Evolutionary conservation across 164 flowering plant genomes (phyloP), one percentile per base, ranked within the genome.

Genomic region (Cinnamomum chago): DNA sequence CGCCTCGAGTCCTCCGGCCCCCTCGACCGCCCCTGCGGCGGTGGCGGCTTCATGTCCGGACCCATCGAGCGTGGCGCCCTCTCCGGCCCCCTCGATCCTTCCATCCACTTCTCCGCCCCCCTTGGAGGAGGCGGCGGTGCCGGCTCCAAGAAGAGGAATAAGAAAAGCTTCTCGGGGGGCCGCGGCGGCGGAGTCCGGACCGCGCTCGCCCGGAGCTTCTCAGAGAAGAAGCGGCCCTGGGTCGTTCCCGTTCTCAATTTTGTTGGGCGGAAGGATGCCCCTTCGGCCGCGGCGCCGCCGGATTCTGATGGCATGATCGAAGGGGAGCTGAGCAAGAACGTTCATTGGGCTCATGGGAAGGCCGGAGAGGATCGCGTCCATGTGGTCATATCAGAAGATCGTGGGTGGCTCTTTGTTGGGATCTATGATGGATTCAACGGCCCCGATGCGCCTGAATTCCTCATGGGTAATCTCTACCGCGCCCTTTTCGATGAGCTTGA

Each of bases 361-460:
- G 99, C 99, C 0, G 99, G 99, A 30, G 99, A 96, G 86, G 99
- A 96, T 83, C 84, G 99, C 66, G 99, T 96, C 9, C 99, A 96
- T 58, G 98, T 96, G 72, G 99, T 94, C 5, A 93, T 96, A 3
- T 94, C 98, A 13, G 99, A 94, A 70, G 98, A 94, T 76, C 94
- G 88, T 22, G 98, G 98, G 12, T 96, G 98, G 98, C 75, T 96
- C 72, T 96, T 92, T 76, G 97, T 94, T 47, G 99, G 99, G 73
- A 96, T 96, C 77, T 96, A 96, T 80, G 99, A 94, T 81, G 98
- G 99, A 40, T 96, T 96, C 73, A 96, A 94, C 70, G 99, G 99
- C 20, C 98, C 99, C 9, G 99, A 96, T 83, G 99, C 97, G 10
- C 98, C 98, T 0, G 99, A 96, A 68, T 94, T 92, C 79, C 84